phyloP scores from a whole-genome alignment of 352 stramenopile species.

The Pythium brassicae region DNA sequence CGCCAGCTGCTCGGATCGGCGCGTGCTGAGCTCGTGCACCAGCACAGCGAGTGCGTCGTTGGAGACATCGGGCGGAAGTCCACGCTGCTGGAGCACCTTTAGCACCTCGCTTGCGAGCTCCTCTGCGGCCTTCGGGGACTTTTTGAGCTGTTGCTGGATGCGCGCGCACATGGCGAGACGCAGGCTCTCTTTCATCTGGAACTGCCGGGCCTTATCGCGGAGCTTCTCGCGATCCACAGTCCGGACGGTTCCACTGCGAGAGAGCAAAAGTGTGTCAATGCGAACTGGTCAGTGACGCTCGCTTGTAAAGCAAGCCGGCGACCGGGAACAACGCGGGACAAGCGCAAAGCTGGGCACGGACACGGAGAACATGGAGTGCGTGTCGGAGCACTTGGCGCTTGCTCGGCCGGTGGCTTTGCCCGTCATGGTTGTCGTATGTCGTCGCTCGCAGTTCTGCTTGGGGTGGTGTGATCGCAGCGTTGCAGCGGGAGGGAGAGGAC shows the following conservation, averaged over 20 bases:
- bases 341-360: constrained; percentile 6
- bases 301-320: background rate
- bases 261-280: background rate
- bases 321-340: background rate
- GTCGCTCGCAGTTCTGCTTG: background rate
- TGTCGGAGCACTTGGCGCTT: constrained; percentile 22
- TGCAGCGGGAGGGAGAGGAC: too few species aligned
- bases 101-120: constrained; percentile 56
- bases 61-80: constrained; percentile 28
- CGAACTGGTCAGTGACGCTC: background rate
- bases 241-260: constrained; percentile 32
- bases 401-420: constrained; percentile 26
- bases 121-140: constrained; percentile 56
- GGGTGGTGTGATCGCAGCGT: too few species aligned
- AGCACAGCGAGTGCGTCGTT: constrained; percentile 36
- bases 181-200: constrained; percentile 76
- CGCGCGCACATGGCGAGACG: constrained; percentile 63
- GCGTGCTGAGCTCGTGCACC: constrained; percentile 33
- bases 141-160: constrained; percentile 67
- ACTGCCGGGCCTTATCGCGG: constrained; percentile 52
- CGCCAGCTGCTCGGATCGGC: constrained; percentile 30
- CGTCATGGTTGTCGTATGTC: constrained; percentile 21
- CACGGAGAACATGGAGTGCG: constrained; percentile 41
- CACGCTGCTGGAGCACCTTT: constrained; percentile 41
- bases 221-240: constrained; percentile 68